A percentile compares a stretch with the other conserved stretches of the same genome.
Conservation (phyloP, 1,284 basidiomycete genomes). For the Ganoderma sinense region DNA sequence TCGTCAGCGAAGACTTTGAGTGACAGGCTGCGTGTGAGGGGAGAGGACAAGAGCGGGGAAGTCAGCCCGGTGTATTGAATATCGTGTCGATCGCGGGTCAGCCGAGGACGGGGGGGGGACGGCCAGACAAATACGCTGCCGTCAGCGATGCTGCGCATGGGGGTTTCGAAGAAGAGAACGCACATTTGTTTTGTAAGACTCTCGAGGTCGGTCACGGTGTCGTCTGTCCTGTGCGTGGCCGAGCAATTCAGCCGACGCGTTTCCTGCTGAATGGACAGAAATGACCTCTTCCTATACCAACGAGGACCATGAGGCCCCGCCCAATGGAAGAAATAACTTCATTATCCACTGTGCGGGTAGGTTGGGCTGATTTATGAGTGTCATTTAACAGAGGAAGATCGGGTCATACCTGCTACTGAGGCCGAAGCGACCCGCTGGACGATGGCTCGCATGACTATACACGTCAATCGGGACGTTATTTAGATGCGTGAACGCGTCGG, state of each 20-base stretch:
- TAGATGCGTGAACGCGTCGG: constrained; percentile 4
- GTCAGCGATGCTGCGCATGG: neutral
- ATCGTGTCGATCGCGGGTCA: constrained; percentile 2
- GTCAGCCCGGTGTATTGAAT: constrained; percentile 4
- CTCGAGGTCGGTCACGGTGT: constrained; percentile 76
- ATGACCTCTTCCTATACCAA: constrained; percentile 85
- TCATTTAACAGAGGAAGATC: neutral
- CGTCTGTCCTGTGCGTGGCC: constrained; percentile 60
- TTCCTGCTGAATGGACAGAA: constrained; percentile 20
- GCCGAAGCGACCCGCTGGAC: constrained; percentile 80
- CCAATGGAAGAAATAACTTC: constrained; percentile 82
- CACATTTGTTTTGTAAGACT: constrained; percentile 84
- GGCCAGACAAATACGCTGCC: neutral
- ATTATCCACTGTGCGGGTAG: constrained; percentile 61
- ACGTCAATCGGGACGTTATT: neutral
- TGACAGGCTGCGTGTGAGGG: constrained; percentile 56
- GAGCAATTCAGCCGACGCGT: constrained; percentile 29
- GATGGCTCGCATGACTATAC: constrained; percentile 74
- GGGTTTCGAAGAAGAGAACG: constrained; percentile 26
- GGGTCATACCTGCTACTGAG: constrained; percentile 68
- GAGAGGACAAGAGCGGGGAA: constrained; percentile 4
- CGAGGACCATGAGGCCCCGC: constrained; percentile 84
- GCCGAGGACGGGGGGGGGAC: neutral
- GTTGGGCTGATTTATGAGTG: constrained; percentile 5
- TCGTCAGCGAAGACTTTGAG: constrained; percentile 79